Conservation (phyloP, 2,329 filamentous ascomycete genomes). For the Ophiostoma ips region DNA sequence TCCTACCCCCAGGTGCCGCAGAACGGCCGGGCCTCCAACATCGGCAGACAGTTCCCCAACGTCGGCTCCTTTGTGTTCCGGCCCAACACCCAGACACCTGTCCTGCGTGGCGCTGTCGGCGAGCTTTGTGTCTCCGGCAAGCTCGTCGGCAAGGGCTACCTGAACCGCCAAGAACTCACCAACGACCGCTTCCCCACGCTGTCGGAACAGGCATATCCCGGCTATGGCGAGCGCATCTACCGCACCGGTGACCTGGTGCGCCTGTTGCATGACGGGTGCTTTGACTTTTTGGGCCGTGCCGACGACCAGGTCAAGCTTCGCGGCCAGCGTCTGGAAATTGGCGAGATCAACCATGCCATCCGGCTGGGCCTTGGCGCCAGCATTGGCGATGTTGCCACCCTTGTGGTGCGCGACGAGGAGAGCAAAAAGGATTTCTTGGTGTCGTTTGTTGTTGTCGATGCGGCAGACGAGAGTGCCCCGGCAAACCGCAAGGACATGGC, state of each 20-base stretch:
- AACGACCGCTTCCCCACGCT: constrained; percentile 60
- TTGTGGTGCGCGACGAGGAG: constrained; percentile 57
- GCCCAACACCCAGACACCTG: constrained; percentile 54
- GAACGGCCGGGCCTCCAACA: constrained; percentile 74
- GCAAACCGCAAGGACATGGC: not conserved
- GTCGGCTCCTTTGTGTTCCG: constrained; percentile 70
- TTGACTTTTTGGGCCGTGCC: constrained; percentile 75
- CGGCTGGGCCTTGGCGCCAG: constrained; percentile 36
- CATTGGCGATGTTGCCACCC: constrained; percentile 58
- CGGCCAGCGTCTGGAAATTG: constrained; percentile 77
- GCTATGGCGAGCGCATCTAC: constrained; percentile 53
- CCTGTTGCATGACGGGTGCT: constrained; percentile 63
- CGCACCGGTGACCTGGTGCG: constrained; percentile 81
- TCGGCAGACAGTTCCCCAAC: constrained; percentile 75
- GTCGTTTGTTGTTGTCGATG: constrained; percentile 50
- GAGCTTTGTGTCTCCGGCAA: constrained; percentile 81
- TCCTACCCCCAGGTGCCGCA: constrained; percentile 71
- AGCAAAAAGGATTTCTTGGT: constrained; percentile 74
- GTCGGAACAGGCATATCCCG: not conserved
- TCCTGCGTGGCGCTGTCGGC: constrained; percentile 65
- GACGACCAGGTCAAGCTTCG: constrained; percentile 90
- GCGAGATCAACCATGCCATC: constrained; percentile 80
- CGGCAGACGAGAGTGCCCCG: not conserved
- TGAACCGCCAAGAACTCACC: constrained; percentile 69
- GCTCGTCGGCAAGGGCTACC: constrained; percentile 78